Base-by-base conservation (phyloP, 352 stramenopile genomes). In the Phytophthora meadii region DNA sequence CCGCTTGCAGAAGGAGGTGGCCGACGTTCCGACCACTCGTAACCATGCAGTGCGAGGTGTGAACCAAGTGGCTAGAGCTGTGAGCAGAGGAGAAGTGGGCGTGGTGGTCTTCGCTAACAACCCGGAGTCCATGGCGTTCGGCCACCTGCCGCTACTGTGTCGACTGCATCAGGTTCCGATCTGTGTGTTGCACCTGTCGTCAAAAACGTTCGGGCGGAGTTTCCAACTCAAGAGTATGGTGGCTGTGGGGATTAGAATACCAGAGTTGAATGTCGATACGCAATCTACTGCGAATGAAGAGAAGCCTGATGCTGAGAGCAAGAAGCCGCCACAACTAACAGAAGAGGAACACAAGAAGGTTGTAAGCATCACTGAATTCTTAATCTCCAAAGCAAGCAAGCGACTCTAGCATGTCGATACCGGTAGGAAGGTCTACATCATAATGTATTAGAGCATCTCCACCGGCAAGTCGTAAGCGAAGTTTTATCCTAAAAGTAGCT, bases 41-140 rank as follows among this genome's bases (percentile, higher is more conserved):
- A 53, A 28, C 54, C 76, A 74, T 14, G 63, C 84, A 5, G 71
- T 87, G 14, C 59, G 65, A 17, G 85, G 85, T 15, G 72, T 88
- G 36, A 94, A 91, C 39, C 75, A 89, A 28, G 83, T 92, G 17
- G 65, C 78, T 4, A 67, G 69, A 0, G 62, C 79, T 2, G 69
- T 89, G 24, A 71, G 68, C 5, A 74, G 53, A 46, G 49, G 75
- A 0, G 70, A 87, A 60, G 47, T 90, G 44, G 54, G 64, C 34
- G 82, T 94, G 5, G 84, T 89, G 7, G 81, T 93, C 32, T 86
- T 92, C 39, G 84, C 84, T 11, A 81, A 68, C 15, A 89, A 93
- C 40, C 81, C 79, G 19, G 80, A 90, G 53, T 75, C 72, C 27
- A 67, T 77, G 30, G 59, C 61, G 32, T 91, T 91, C 39, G 79